Evolutionary conservation across 805 yeast genomes (phyloP).

Genomic region (Ogataea siamensis): DNA sequence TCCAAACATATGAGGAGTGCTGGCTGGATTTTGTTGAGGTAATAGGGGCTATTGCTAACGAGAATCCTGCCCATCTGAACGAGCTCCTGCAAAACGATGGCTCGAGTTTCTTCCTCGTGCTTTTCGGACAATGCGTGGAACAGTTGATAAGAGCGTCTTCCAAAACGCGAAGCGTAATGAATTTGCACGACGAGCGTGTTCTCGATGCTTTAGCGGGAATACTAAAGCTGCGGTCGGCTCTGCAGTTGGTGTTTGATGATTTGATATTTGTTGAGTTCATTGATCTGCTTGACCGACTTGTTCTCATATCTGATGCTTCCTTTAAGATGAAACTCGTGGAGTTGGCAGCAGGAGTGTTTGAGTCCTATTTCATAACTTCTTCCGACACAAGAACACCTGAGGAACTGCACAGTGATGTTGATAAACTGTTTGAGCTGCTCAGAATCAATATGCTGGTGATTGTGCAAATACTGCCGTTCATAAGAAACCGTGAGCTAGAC

Average conservation of each 20-base stretch:
- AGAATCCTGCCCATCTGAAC: constrained; percentile 43
- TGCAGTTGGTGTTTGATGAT: constrained; percentile 60
- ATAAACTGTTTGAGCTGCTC: constrained; percentile 77
- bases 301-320: constrained; percentile 42
- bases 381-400: constrained; percentile 33
- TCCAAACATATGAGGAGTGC: constrained; percentile 49
- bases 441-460: constrained; percentile 67
- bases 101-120: constrained; percentile 67
- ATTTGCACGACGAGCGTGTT: constrained; percentile 34
- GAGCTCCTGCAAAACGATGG: constrained; percentile 55
- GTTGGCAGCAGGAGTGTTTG: constrained; percentile 38
- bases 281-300: constrained; percentile 9
- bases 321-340: constrained; percentile 50
- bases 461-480: constrained; percentile 56
- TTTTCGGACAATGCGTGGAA: constrained; percentile 83
- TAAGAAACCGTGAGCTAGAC: constrained; percentile 44
- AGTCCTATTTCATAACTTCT: constrained; percentile 47
- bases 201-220: constrained; percentile 54
- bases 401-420: constrained; percentile 56
- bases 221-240: constrained; percentile 53
- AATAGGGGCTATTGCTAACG: constrained; percentile 60
- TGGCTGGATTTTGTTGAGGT: constrained; percentile 83
- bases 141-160: constrained; percentile 50
- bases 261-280: constrained; percentile 71
- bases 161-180: constrained; percentile 14